These are phyloP conservation scores for Inonotus obliquus DNA, from an alignment of 1,284 basidiomycete species.

Conservation along the genomic window DNA sequence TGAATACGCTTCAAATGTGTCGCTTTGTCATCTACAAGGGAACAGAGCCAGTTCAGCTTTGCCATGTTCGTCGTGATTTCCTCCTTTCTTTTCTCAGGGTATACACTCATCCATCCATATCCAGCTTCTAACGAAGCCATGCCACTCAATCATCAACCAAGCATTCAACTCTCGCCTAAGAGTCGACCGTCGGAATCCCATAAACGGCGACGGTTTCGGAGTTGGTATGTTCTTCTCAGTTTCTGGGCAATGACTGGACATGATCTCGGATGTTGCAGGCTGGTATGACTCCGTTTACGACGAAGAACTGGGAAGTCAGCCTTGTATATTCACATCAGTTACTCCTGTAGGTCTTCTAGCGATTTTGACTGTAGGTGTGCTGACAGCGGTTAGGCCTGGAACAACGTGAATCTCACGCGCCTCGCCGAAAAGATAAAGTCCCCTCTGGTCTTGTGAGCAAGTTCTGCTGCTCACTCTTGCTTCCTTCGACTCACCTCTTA, in stretches of 20 bases:
- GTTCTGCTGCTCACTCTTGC: not conserved
- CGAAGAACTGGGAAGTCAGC: slow-evolving; percentile 77
- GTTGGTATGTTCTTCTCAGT: slow-evolving; percentile 60
- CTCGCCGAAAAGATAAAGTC: slow-evolving; percentile 95
- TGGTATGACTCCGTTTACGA: slow-evolving; percentile 84
- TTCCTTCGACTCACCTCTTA: slow-evolving; percentile 1
- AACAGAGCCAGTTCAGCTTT: slow-evolving; percentile 61
- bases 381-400: slow-evolving; percentile 72
- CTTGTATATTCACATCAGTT: slow-evolving; percentile 96
- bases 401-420: slow-evolving; percentile 84
- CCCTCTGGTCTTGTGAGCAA: slow-evolving; percentile 80
- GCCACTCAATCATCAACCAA: slow-evolving; percentile 95
- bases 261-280: slow-evolving; percentile 36
- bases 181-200: slow-evolving; percentile 74
- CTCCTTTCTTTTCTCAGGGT: not conserved
- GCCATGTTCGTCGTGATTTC: slow-evolving; percentile 51
- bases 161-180: slow-evolving; percentile 89
- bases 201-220: slow-evolving; percentile 96
- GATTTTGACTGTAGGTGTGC: slow-evolving; percentile 6
- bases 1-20: slow-evolving; percentile 47
- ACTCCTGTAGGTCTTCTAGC: slow-evolving; percentile 61
- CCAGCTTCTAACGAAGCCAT: slow-evolving; percentile 83
- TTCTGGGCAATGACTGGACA: not conserved
- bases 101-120: slow-evolving; percentile 1
- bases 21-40: slow-evolving; percentile 92